Evolutionary conservation across 2,329 filamentous ascomycete genomes (phyloP).

Genomic region (Paraphaeosphaeria sporulosa): DNA sequence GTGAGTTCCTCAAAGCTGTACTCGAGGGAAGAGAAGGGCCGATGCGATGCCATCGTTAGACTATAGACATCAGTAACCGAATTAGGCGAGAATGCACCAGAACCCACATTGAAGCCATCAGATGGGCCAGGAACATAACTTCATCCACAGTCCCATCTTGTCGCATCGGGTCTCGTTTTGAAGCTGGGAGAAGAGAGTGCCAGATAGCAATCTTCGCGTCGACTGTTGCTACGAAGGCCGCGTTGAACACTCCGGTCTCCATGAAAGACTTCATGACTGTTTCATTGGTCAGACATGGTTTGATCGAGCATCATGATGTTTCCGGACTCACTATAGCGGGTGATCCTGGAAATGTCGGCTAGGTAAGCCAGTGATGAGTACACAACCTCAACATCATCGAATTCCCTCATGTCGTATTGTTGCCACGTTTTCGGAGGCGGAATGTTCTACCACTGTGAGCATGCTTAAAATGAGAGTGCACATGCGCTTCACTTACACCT

Average conservation of each 20-base stretch:
- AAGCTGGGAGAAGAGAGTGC: conserved; percentile 76
- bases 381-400: conserved; percentile 71
- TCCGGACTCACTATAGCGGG: conserved; percentile 62
- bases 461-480: background rate
- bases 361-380: conserved; percentile 88
- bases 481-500: conserved; percentile 35
- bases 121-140: conserved; percentile 88
- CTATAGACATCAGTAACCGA: conserved; percentile 21
- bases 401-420: conserved; percentile 77
- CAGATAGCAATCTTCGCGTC: conserved; percentile 73
- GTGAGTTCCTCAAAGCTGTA: conserved; percentile 39
- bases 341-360: conserved; percentile 76
- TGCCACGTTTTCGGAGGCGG: conserved; percentile 60
- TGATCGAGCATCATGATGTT: background rate
- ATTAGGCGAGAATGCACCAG: background rate
- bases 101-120: conserved; percentile 66
- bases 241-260: conserved; percentile 28
- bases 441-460: conserved; percentile 31
- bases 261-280: conserved; percentile 58
- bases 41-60: conserved; percentile 48
- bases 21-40: conserved; percentile 47
- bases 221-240: conserved; percentile 71
- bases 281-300: background rate
- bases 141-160: conserved; percentile 77
- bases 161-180: conserved; percentile 73